A percentile compares a stretch with the other conserved stretches of the same genome.
These are phyloP conservation scores for Trametopsis cervina DNA, from an alignment of 768 basidiomycete species.

Conservation along the genomic window DNA sequence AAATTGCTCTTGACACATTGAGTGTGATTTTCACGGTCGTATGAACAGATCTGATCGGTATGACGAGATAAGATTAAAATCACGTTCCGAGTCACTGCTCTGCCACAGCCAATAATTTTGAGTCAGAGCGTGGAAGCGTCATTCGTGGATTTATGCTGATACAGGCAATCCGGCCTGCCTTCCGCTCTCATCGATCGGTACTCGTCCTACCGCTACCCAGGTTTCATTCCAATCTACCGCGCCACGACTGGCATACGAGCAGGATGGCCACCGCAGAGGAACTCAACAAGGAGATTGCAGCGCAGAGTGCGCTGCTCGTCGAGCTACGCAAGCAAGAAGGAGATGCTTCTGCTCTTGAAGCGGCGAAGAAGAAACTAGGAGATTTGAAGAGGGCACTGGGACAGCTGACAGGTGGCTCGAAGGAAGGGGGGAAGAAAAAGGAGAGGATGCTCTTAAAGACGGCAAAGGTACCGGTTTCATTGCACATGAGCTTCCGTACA, in stretches of 20 bases:
- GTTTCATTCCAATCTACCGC: neutral
- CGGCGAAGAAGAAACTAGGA: slow-evolving; percentile 60
- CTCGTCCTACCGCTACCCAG: neutral
- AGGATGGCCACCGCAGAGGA: slow-evolving; percentile 35
- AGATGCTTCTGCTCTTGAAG: slow-evolving; percentile 44
- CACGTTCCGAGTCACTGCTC: neutral
- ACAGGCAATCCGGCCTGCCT: neutral
- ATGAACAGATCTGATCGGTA: neutral
- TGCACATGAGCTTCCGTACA: neutral
- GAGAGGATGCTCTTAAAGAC: slow-evolving; percentile 81
- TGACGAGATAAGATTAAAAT: neutral
- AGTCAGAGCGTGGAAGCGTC: neutral
- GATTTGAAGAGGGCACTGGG: slow-evolving; percentile 57
- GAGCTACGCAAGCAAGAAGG: slow-evolving; percentile 52
- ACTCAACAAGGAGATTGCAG: slow-evolving; percentile 47
- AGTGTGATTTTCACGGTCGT: too few species aligned
- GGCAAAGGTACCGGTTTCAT: slow-evolving; percentile 61
- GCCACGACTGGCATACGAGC: neutral
- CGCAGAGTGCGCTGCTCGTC: slow-evolving; percentile 52
- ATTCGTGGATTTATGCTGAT: neutral
- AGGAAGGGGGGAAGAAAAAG: slow-evolving; percentile 45
- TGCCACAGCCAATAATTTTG: neutral
- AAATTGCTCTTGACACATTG: too few species aligned
- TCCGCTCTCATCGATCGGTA: neutral
- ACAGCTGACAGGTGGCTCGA: slow-evolving; percentile 32